Evolutionary conservation across 108 stramenopile genomes (phyloP).

Genomic region (Phaeodactylum tricornutum): DNA sequence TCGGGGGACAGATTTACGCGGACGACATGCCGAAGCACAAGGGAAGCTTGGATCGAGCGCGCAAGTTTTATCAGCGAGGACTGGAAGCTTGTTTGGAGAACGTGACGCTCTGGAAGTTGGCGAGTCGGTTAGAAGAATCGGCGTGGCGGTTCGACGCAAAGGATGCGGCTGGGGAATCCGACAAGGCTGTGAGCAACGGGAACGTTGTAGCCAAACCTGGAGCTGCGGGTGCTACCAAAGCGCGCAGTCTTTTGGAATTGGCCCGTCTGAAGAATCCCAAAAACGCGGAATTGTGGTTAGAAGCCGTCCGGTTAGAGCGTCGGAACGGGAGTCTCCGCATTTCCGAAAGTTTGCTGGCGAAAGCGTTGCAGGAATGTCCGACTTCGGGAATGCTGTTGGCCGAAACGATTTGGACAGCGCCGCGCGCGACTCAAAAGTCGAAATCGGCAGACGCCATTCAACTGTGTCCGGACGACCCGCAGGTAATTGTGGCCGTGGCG

Average conservation of each 20-base stretch:
- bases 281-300: constrained; percentile 81
- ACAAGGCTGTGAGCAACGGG: constrained; percentile 1
- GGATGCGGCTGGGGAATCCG: background rate
- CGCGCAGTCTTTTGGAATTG: constrained; percentile 88
- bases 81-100: constrained; percentile 68
- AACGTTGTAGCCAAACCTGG: constrained; percentile 15
- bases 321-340: constrained; percentile 71
- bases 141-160: constrained; percentile 19
- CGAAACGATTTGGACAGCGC: constrained; percentile 78
- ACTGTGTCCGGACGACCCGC: constrained; percentile 83
- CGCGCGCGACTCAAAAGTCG: constrained; percentile 81
- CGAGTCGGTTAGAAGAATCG: constrained; percentile 82
- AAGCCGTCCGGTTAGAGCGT: constrained; percentile 88
- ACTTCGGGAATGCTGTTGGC: constrained; percentile 82
- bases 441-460: constrained; percentile 88
- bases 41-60: constrained; percentile 52
- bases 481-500: constrained; percentile 86
- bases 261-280: constrained; percentile 81
- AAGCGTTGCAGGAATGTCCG: constrained; percentile 94
- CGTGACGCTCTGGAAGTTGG: constrained; percentile 80
- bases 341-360: constrained; percentile 85
- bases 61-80: constrained; percentile 71
- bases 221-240: constrained; percentile 73
- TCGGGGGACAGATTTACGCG: constrained; percentile 91
- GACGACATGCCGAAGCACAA: constrained; percentile 51